These are phyloP conservation scores for Acrocalymma vagum DNA, from an alignment of 2,329 filamentous ascomycete species.

Conservation along the genomic window DNA sequence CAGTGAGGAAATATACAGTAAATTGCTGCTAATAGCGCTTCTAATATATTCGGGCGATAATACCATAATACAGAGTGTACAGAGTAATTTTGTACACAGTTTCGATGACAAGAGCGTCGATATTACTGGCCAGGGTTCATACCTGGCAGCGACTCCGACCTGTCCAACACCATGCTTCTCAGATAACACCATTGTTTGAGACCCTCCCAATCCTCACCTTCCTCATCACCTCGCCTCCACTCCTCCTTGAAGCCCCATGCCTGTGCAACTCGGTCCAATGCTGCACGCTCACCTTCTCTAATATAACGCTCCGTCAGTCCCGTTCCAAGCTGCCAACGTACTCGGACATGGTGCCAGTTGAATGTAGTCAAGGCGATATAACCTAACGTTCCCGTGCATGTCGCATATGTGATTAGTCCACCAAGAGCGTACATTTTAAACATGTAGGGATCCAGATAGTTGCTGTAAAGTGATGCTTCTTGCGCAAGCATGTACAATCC, in stretches of 20 bases:
- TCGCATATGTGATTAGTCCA: conserved; percentile 83
- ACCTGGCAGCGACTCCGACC: conserved; percentile 88
- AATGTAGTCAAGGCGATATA: conserved; percentile 84
- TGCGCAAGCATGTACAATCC: conserved; percentile 76
- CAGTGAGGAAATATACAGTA: no score
- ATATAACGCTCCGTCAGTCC: conserved; percentile 84
- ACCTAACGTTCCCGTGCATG: conserved; percentile 82
- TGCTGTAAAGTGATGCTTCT: conserved; percentile 72
- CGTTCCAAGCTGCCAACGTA: conserved; percentile 87
- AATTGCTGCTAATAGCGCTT: no score
- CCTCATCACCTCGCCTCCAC: conserved; percentile 85
- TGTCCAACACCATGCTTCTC: conserved; percentile 89
- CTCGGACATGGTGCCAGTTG: conserved; percentile 94
- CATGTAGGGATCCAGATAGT: conserved; percentile 76
- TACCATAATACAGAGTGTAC: no score
- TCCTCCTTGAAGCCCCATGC: conserved; percentile 91
- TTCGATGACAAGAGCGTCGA: no score
- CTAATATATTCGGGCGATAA: no score
- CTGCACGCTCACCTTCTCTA: conserved; percentile 87
- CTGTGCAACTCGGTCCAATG: conserved; percentile 83
- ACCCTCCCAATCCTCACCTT: conserved; percentile 87
- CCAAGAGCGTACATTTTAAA: conserved; percentile 82
- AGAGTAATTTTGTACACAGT: no score
- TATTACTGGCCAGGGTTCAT: conserved; percentile 66
- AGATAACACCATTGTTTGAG: conserved; percentile 83